Evolutionary conservation across 371 early-diverging fungal species (phyloP).

Genomic region (Syncephalastrum contaminatum): DNA sequence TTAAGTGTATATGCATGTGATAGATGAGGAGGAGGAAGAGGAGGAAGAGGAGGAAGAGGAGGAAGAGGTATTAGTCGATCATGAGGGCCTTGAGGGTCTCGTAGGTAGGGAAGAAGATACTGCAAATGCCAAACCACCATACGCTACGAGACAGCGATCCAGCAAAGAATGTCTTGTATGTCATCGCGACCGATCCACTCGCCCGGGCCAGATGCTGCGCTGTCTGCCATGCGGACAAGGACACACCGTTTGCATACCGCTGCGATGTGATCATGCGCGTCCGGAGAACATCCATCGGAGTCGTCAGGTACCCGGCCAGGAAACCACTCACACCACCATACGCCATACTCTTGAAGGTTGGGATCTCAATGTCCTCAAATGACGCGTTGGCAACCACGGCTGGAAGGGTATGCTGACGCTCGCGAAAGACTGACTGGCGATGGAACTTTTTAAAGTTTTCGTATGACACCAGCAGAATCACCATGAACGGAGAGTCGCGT

Average conservation of each 20-base stretch:
- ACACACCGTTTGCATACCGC: conserved; percentile 5
- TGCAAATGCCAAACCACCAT: conserved; percentile 83
- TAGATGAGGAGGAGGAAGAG: not conserved
- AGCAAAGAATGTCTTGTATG: conserved; percentile 58
- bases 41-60: not conserved
- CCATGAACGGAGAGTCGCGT: conserved; percentile 83
- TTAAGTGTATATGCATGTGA: not conserved
- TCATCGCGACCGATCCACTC: conserved; percentile 1
- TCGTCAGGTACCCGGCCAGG: conserved; percentile 79
- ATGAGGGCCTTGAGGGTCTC: conserved; percentile 60
- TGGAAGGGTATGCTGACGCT: conserved; percentile 32
- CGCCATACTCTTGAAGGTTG: conserved; percentile 65
- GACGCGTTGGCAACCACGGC: conserved; percentile 48
- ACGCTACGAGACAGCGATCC: conserved; percentile 65
- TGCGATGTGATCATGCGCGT: conserved; percentile 75
- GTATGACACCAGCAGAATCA: conserved; percentile 77
- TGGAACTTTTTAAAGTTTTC: conserved; percentile 79
- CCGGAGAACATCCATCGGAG: conserved; percentile 83
- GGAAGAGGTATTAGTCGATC: conserved; percentile 2
- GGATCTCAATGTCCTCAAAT: conserved; percentile 60
- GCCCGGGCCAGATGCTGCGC: conserved; percentile 14
- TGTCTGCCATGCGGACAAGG: conserved; percentile 27
- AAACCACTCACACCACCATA: conserved; percentile 81
- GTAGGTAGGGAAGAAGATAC: conserved; percentile 78
- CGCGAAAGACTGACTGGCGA: conserved; percentile 46